These are phyloP conservation scores for Penicillium steckii DNA, from an alignment of 495 filamentous ascomycete species.

Conservation along the genomic window DNA sequence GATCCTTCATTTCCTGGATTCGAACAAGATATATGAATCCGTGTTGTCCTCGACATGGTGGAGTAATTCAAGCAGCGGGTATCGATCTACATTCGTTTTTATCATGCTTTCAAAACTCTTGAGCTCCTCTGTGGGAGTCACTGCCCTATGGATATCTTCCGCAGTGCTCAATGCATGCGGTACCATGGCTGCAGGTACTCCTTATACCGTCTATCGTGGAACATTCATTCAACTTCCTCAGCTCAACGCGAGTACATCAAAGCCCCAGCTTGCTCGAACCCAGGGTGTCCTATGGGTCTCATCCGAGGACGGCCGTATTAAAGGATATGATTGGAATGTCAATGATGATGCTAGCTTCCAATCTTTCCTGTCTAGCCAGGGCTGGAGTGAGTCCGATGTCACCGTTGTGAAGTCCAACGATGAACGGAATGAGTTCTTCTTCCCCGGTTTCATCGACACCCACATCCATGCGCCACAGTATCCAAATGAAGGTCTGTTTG, in stretches of 20 bases:
- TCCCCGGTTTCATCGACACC: constrained; percentile 92
- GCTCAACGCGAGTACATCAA: constrained; percentile 12
- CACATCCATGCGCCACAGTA: constrained; percentile 95
- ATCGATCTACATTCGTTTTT: constrained; percentile 4
- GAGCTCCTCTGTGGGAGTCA: constrained; percentile 1
- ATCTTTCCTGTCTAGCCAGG: constrained; percentile 45
- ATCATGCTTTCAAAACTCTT: constrained; percentile 10
- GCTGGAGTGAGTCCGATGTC: constrained; percentile 28
- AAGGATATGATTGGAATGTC: constrained; percentile 35
- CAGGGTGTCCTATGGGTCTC: constrained; percentile 67
- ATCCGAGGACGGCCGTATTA: constrained; percentile 58
- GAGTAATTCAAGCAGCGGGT: constrained; percentile 1
- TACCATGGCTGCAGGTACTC: constrained; percentile 11
- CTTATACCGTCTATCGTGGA: constrained; percentile 42
- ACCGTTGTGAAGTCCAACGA: constrained; percentile 31
- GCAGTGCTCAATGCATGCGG: constrained; percentile 10
- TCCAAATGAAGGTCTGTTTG: constrained; percentile 89
- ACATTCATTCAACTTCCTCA: constrained; percentile 47
- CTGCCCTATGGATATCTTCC: constrained; percentile 5
- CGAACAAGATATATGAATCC: constrained; percentile 12
- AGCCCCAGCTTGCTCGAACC: constrained; percentile 34
- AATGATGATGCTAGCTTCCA: constrained; percentile 36
- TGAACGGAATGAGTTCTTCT: constrained; percentile 67
- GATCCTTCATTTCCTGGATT: not conserved
- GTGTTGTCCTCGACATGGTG: constrained; percentile 1